Base-by-base conservation (phyloP, 208 protist species). In the Leishmania gerbilli region DNA sequence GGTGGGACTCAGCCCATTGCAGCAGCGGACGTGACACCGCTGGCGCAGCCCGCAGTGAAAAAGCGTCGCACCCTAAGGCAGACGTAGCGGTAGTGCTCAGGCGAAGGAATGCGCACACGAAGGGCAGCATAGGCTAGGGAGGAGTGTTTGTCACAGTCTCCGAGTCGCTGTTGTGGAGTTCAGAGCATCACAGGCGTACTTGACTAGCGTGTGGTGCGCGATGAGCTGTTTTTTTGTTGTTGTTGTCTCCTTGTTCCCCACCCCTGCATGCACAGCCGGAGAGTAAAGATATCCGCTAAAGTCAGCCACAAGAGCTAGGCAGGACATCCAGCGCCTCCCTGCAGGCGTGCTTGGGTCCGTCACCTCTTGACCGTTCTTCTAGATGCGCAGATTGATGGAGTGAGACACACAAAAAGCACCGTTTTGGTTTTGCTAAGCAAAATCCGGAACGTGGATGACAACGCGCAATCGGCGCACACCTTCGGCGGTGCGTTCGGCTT, bases 21-120 rank as follows among this genome's bases (percentile, higher is more conserved):
- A 47, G 71, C 77, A n/a, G 47, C 76, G 11, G 78, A 82, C 40
- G 58, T 78, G 74, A 77, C 74, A 31, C 77, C 80, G 4, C 74
- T 82, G 77, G 78, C 37, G 72, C 78, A 81, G 78, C 93, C 93
- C 34, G 90, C 92, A 0, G 85, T 93, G 31, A 97, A 96, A 86
- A 97, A 96, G 69, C 83, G 94, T 24, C 88, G 94, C 24, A 97
- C 92, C 58, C 83, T 97, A 40, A 88, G 94, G 27, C 93, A 97
- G 80, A 95, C 89, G 51, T 97, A 65, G 27, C 11, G 53, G 56
- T 15, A 7, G 7, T 45, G 51, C 42, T 62, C 4, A 45, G 69
- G 42, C 13, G 47, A 74, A 74, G 27, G 21, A 51, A 74, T 53
- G 13, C 7, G 7, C 24, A 0, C 27, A 17, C n/a, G 6, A 53